Evolutionary conservation across 768 basidiomycete genomes (phyloP), one percentile per base, ranked within the genome.

Genomic region (Phallus indusiatus): DNA sequence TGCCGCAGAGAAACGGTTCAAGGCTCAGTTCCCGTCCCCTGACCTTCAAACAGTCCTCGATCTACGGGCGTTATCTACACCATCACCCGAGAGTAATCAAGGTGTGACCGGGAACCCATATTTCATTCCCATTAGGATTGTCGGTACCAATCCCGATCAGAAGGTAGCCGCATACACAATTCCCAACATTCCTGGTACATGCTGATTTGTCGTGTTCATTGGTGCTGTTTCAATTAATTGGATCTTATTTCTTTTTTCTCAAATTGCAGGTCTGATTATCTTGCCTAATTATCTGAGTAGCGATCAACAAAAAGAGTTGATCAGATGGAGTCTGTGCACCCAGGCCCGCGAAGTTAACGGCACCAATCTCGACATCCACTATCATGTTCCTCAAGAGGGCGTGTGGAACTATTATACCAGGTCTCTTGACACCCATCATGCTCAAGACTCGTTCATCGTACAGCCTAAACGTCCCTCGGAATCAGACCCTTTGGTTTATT

Each of bases 281-380:
- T 71, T 99, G 5, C 94, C 95, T 11, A 76, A 77, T 0, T 93
- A 86, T 66, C 66, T 96, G 17, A 74, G 83, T 1, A 72, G 72
- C 0, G 66, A 72, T 17, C 76, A 82, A 37, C 95, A 98, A 67
- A 79, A 83, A 21, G 68, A 77, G 1, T 78, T 97, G 5, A 77
- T 90, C 22, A 72, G 71, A 56, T 88, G 90, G 81, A 81, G 89
- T 21, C 80, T 99, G 7, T 67, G 75, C 10, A 79, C 86, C 18
- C 91, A 94, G 64, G 87, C 94, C 1, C 76, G 78, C 2, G 71
- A 77, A 37, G 90, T 92, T 0, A 96, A 96, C 68, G 85, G 88
- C 57, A 94, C 91, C 0, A 95, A 93, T 64, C 83, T 97, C 20
- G 88, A 94, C 58, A 80, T 83, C 0, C 95, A 97, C 69, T 96